Percentiles rank a stretch among this genome's conserved stretches.
phyloP scores from a whole-genome alignment of 176 grass and related monocot genomes.

The Zoysia pacifica region DNA sequence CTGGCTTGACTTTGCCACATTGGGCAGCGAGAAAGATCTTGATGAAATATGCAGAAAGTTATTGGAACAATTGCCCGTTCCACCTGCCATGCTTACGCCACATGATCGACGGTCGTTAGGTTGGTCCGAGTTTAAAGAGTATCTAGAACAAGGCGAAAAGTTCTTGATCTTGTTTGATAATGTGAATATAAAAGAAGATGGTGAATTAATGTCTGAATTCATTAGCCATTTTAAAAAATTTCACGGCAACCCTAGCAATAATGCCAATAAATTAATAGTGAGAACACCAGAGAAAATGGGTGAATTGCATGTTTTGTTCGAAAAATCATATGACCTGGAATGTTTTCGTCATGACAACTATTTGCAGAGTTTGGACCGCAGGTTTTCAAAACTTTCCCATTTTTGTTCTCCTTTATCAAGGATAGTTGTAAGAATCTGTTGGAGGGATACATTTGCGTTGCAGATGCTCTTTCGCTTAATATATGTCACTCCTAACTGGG shows the following conservation, averaged over 20 bases:
- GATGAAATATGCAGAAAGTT: neutral
- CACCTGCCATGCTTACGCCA: neutral
- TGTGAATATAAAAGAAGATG: too few species aligned
- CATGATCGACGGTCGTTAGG: neutral
- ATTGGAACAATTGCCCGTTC: neutral
- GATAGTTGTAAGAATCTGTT: rapidly evolving
- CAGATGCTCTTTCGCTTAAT: neutral
- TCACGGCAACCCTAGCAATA: too few species aligned
- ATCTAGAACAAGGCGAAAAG: neutral
- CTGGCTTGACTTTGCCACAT: neutral
- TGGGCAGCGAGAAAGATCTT: neutral
- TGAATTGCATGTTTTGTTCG: too few species aligned
- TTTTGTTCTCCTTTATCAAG: neutral
- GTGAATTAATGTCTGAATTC: too few species aligned
- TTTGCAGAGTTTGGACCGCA: neutral
- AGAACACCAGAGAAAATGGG: too few species aligned
- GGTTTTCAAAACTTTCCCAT: neutral
- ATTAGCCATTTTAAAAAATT: too few species aligned
- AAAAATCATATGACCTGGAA: too few species aligned
- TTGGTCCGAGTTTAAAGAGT: neutral
- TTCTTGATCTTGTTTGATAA: neutral
- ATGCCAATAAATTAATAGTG: too few species aligned
- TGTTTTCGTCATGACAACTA: too few species aligned
- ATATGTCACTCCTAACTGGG: neutral
- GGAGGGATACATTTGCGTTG: neutral